Percentiles rank a stretch among this genome's conserved stretches.
phyloP scores from a whole-genome alignment of 306 rosid species.

The Bauhinia variegata region DNA sequence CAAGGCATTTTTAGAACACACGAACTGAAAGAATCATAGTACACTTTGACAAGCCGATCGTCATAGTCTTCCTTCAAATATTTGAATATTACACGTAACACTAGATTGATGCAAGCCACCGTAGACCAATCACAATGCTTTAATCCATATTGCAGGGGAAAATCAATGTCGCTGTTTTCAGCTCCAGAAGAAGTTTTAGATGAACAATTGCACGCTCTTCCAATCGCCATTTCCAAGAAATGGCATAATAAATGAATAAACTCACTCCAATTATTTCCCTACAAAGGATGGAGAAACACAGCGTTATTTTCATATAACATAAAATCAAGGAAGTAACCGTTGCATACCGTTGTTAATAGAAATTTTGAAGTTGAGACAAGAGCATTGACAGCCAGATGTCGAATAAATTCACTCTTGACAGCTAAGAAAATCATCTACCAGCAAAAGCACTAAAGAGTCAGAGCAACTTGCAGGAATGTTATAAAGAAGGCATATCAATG shows the following conservation, averaged over 20 bases:
- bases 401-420: slow-evolving; percentile 51
- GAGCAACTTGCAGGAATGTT: background rate
- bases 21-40: slow-evolving; percentile 57
- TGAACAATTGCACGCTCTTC: slow-evolving; percentile 33
- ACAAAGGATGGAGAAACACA: slow-evolving; percentile 22
- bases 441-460: slow-evolving; percentile 21
- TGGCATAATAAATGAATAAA: slow-evolving; percentile 55
- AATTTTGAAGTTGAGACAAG: slow-evolving; percentile 46
- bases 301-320: slow-evolving; percentile 11
- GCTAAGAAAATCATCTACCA: slow-evolving; percentile 50
- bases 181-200: slow-evolving; percentile 34
- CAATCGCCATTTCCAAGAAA: slow-evolving; percentile 52
- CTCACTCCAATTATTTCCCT: slow-evolving; percentile 50
- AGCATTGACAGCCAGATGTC: slow-evolving; percentile 52
- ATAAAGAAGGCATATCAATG: background rate
- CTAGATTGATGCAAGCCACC: slow-evolving; percentile 56
- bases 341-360: slow-evolving; percentile 39
- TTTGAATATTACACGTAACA: slow-evolving; percentile 60
- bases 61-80: slow-evolving; percentile 56
- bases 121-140: slow-evolving; percentile 63
- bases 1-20: slow-evolving; percentile 59
- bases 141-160: slow-evolving; percentile 41
- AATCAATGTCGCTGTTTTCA: slow-evolving; percentile 38
- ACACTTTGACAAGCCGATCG: slow-evolving; percentile 49
- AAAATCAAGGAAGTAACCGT: slow-evolving; percentile 23